Base-by-base conservation (phyloP, 805 yeast genomes). In the Ogataea salicorniae region DNA sequence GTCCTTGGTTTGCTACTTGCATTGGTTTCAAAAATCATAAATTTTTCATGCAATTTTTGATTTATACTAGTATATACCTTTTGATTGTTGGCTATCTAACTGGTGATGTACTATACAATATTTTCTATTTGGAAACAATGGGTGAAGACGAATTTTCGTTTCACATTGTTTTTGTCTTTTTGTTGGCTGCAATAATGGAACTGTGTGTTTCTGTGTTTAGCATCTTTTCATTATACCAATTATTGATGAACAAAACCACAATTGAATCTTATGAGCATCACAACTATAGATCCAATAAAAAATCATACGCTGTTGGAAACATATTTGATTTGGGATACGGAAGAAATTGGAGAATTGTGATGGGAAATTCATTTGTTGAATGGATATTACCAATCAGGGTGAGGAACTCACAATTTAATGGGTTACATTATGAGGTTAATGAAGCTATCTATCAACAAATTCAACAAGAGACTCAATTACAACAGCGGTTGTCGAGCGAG, bases 1-100 rank as follows among this genome's bases (percentile, higher is more conserved):
- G 84, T 53, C 97, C 97, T 0, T 92, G 98, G 98, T 89, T 90
- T 64, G 83, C 95, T 2, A 73, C 80, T 5, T 91, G 97, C 64
- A 78, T 92, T 48, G 98, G 98, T 0, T 84, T 79, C 66, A 69
- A 69, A 29, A 92, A 92, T 66, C 90, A 87, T 54, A 86, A 89
- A 66, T 79, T 72, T 61, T 92, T 91, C 60, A 63, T 88, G 26
- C 96, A 89, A 62, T 85, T 86, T 60, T 64, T 90, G 45, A 40
- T 74, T 6, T 82, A 83, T 58, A 69, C 79, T 3, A 67, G 80
- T 2, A 26, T 75, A 0, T 82, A 77, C 57, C 63, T 83, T 1
- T 48, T 65, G 1, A 46, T 74, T 11, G 72, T 80, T 7, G 66
- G 77, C 14, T 22, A 60, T 0, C 56, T 73, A 1, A 64, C 83